Conservation (phyloP, 495 filamentous ascomycete species). For the Aspergillus ostianus region DNA sequence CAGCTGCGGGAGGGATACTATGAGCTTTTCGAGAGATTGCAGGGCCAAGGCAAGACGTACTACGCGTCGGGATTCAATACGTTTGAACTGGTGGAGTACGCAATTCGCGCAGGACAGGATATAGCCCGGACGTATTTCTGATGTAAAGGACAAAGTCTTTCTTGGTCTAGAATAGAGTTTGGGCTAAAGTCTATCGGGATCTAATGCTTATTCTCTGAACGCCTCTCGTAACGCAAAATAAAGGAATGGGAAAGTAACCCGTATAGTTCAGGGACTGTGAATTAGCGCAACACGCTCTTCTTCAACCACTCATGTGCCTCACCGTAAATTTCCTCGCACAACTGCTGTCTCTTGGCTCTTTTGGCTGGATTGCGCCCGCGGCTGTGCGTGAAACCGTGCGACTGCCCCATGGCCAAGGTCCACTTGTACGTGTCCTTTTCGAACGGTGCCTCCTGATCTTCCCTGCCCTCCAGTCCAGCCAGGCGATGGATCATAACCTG, state of each 20-base stretch:
- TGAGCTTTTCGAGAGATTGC: neutral
- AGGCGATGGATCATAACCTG: conserved; percentile 35
- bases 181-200: neutral
- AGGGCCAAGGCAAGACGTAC: neutral
- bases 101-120: neutral
- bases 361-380: conserved; percentile 8
- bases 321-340: conserved; percentile 20
- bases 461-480: conserved; percentile 22
- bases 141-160: neutral
- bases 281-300: conserved; percentile 7
- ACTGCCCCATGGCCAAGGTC: conserved; percentile 26
- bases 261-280: neutral
- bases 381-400: conserved; percentile 29
- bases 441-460: conserved; percentile 22
- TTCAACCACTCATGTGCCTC: conserved; percentile 27
- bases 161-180: neutral
- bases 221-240: neutral
- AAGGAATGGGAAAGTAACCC: neutral
- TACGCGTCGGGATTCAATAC: neutral
- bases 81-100: neutral
- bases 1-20: neutral
- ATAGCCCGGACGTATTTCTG: neutral
- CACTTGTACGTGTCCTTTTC: conserved; percentile 30
- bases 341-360: conserved; percentile 11
- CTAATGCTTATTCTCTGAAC: neutral